phyloP scores from a whole-genome alignment of 306 rosid species.

The Albizia julibrissin region DNA sequence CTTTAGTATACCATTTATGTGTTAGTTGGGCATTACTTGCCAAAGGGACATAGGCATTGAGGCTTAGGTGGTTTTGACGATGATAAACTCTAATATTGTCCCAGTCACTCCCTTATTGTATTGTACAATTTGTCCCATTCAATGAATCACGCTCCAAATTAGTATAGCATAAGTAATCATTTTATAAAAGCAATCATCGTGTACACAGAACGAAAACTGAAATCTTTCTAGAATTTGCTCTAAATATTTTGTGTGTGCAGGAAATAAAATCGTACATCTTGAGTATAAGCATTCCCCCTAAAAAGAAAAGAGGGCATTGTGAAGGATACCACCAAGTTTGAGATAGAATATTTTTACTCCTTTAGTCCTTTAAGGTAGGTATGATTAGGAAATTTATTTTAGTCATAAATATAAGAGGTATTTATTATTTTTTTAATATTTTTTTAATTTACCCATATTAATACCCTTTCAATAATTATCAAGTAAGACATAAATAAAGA shows the following conservation, averaged over 20 bases:
- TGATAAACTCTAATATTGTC: constrained; percentile 10
- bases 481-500: too few relatives aligned
- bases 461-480: too few relatives aligned
- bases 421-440: too few relatives aligned
- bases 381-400: too few relatives aligned
- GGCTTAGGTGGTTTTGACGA: constrained; percentile 18
- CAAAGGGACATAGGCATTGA: constrained; percentile 25
- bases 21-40: constrained; percentile 6
- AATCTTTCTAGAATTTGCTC: background rate
- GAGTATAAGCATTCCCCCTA: background rate
- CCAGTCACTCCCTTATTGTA: constrained; percentile 1
- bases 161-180: background rate
- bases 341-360: too few relatives aligned
- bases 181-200: background rate
- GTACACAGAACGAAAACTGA: background rate
- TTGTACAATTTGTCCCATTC: constrained; percentile 2
- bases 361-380: too few relatives aligned
- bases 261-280: background rate
- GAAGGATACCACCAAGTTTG: background rate
- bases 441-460: too few relatives aligned
- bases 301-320: background rate
- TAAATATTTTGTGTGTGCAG: background rate
- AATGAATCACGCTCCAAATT: background rate
- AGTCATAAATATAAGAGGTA: accelerated
- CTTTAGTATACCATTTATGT: background rate